A percentile compares a stretch with the other conserved stretches of the same genome.
Conservation (phyloP, 2,329 filamentous ascomycete species). For the Pseudohalonectria lignicola region DNA sequence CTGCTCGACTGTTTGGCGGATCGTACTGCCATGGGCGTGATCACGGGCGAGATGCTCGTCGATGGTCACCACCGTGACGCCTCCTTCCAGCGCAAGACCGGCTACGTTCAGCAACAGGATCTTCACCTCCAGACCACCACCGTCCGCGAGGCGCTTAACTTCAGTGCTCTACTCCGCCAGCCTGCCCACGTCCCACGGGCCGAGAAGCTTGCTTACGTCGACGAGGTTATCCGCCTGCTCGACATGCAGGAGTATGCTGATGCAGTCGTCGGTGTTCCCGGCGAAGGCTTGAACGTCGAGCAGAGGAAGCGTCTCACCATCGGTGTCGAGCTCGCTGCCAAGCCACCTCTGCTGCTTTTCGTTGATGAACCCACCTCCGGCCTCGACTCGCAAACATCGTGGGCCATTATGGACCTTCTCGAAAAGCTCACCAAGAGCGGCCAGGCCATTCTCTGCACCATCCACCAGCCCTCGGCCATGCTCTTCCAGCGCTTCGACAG, state of each 20-base stretch:
- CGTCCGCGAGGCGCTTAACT: slow-evolving; percentile 40
- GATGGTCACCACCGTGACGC: slow-evolving; percentile 28
- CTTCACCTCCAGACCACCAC: slow-evolving; percentile 44
- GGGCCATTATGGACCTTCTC: slow-evolving; percentile 59
- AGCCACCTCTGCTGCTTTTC: slow-evolving; percentile 48
- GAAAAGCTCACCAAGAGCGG: slow-evolving; percentile 48
- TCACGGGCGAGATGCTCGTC: slow-evolving; percentile 56
- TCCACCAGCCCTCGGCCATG: slow-evolving; percentile 36
- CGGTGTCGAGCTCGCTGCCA: slow-evolving; percentile 46
- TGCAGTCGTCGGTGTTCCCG: slow-evolving; percentile 52
- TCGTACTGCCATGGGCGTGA: slow-evolving; percentile 48
- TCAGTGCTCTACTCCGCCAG: slow-evolving; percentile 47
- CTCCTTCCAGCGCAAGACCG: slow-evolving; percentile 51
- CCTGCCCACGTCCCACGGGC: slow-evolving; percentile 37
- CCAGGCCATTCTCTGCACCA: slow-evolving; percentile 38
- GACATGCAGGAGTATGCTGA: slow-evolving; percentile 58
- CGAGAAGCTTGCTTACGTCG: slow-evolving; percentile 52
- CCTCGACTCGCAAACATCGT: slow-evolving; percentile 62
- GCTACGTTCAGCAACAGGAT: slow-evolving; percentile 59
- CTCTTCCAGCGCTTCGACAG: slow-evolving; percentile 42
- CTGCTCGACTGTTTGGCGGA: slow-evolving; percentile 46
- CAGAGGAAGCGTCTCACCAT: slow-evolving; percentile 53
- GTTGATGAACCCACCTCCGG: slow-evolving; percentile 68
- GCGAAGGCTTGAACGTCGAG: slow-evolving; percentile 49
- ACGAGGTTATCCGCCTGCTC: slow-evolving; percentile 54